Evolutionary conservation across 805 yeast species (phyloP).

Genomic region (Ogataea kodamae): DNA sequence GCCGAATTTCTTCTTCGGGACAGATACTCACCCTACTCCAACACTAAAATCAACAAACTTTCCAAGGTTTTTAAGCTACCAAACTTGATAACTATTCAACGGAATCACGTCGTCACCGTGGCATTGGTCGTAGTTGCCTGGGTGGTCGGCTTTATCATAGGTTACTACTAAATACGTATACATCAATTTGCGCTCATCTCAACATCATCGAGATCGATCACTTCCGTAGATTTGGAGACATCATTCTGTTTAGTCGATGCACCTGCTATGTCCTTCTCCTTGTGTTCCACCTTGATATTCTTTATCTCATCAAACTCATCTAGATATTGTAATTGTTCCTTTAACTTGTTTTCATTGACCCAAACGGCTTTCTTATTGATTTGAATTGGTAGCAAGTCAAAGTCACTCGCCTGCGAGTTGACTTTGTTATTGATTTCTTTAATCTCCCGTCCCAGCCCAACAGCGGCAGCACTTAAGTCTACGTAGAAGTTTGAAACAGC

Average conservation of each 20-base stretch:
- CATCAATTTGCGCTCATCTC: constrained; percentile 9
- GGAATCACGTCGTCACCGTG: constrained; percentile 4
- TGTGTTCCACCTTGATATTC: constrained; percentile 4
- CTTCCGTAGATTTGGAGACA: constrained; percentile 3
- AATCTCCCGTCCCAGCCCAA: constrained; percentile 61
- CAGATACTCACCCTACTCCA: constrained; percentile 62
- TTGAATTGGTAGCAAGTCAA: constrained; percentile 58
- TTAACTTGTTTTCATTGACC: constrained; percentile 57
- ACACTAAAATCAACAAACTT: constrained; percentile 27
- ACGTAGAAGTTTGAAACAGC: constrained; percentile 49
- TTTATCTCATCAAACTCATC: constrained; percentile 24
- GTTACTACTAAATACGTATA: background rate
- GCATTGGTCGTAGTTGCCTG: constrained; percentile 2
- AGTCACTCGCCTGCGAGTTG: constrained; percentile 33
- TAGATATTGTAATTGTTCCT: constrained; percentile 40
- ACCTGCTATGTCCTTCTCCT: constrained; percentile 5
- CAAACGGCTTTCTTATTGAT: constrained; percentile 69
- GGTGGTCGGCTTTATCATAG: constrained; percentile 1
- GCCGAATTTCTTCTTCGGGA: constrained; percentile 53
- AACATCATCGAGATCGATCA: constrained; percentile 15
- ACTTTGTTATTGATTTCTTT: constrained; percentile 58
- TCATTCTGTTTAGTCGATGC: background rate
- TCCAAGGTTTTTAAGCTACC: constrained; percentile 12
- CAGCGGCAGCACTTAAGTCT: constrained; percentile 55
- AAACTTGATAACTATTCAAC: background rate